Conservation (phyloP, 2,329 filamentous ascomycete genomes). For the Aspergillus sp. region DNA sequence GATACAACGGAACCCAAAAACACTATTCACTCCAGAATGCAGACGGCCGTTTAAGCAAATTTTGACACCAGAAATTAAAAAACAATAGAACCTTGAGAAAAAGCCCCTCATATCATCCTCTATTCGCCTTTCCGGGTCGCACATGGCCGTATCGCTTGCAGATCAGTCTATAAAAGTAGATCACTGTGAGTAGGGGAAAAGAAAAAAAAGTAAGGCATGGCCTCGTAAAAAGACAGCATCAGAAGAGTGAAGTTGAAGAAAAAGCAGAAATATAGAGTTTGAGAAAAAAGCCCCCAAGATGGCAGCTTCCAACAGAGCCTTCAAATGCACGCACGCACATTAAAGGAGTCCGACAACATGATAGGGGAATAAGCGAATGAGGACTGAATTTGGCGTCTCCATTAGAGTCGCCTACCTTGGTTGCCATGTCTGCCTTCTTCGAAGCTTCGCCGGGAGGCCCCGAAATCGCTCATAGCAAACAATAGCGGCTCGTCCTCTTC, state of each 20-base stretch:
- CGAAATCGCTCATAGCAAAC: conserved; percentile 52
- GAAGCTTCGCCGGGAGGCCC: conserved; percentile 44
- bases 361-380: background rate
- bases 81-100: conserved; percentile 12
- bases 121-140: conserved; percentile 23
- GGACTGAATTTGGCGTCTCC: conserved; percentile 26
- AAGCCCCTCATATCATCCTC: conserved; percentile 18
- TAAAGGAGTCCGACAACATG: background rate
- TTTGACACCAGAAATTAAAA: conserved; percentile 6
- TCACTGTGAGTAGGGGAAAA: conserved; percentile 9
- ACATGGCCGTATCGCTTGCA: conserved; percentile 16
- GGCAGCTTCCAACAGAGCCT: background rate
- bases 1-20: conserved; percentile 7
- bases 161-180: conserved; percentile 26
- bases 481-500: conserved; percentile 50
- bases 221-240: conserved; percentile 6
- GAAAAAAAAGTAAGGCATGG: background rate
- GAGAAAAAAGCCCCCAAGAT: background rate
- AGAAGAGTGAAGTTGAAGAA: conserved; percentile 6
- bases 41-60: conserved; percentile 9
- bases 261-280: conserved; percentile 12
- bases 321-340: background rate
- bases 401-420: conserved; percentile 32
- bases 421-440: conserved; percentile 43
- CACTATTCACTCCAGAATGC: conserved; percentile 12